Evolutionary conservation across 2,329 filamentous ascomycete species (phyloP).

Genomic region (Xylariales sp.): DNA sequence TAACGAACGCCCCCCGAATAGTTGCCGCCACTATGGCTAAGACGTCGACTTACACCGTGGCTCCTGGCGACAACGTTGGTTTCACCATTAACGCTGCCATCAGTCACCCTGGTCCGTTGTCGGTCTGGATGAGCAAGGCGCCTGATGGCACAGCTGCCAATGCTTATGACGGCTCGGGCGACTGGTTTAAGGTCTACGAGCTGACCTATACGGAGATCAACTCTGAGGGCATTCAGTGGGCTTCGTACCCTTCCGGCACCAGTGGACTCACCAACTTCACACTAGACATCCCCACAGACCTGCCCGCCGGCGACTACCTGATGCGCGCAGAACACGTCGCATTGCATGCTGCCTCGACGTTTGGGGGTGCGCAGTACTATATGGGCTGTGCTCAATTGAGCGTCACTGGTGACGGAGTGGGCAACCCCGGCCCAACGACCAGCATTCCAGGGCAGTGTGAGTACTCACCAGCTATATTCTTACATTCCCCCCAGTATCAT

Average conservation of each 20-base stretch:
- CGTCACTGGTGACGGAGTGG: conserved; percentile 2
- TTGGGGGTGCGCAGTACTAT: conserved; percentile 2
- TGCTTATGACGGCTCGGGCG: conserved; percentile 2
- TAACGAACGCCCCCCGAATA: too few species aligned
- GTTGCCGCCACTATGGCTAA: conserved; percentile 31
- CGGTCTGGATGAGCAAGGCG: conserved; percentile 33
- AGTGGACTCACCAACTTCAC: conserved; percentile 5
- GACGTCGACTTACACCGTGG: conserved; percentile 31
- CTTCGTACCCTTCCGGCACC: conserved; percentile 2
- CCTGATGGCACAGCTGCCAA: conserved; percentile 14
- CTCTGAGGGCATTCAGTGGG: conserved; percentile 6
- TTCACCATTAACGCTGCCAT: conserved; percentile 33
- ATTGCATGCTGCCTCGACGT: not conserved
- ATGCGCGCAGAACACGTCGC: conserved; percentile 5
- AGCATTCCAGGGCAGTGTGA: conserved; percentile 3
- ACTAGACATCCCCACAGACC: not conserved
- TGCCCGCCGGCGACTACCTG: conserved; percentile 1
- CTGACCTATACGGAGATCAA: conserved; percentile 27
- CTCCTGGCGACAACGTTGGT: conserved; percentile 35
- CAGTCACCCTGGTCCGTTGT: conserved; percentile 33
- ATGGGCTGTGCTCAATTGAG: conserved; percentile 4
- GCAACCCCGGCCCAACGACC: conserved; percentile 1
- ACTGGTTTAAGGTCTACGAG: conserved; percentile 11
- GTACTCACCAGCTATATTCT: too few species aligned
- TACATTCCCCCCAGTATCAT: too few species aligned